phyloP scores from a whole-genome alignment of 2,329 filamentous ascomycete species.

The Teratosphaeria pseudoeucalypti region DNA sequence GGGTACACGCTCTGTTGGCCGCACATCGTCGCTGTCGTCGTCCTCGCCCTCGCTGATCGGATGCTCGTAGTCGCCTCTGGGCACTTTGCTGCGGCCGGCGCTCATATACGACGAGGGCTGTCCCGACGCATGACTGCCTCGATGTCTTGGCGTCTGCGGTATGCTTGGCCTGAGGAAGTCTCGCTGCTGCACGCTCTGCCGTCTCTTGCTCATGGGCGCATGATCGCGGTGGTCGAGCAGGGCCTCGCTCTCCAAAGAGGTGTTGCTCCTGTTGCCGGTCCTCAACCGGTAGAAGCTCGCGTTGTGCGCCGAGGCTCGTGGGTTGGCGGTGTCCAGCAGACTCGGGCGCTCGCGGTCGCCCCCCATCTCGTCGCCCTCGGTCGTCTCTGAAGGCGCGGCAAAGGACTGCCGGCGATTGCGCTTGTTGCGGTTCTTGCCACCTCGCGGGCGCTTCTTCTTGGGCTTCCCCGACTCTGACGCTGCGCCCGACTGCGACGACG shows the following conservation, averaged over 20 bases:
- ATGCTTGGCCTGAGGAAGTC: constrained; percentile 16
- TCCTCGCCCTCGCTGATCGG: constrained; percentile 34
- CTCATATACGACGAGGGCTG: constrained; percentile 1
- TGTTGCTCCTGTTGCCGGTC: constrained; percentile 57
- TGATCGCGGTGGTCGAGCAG: constrained; percentile 70
- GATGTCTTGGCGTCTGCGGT: constrained; percentile 15
- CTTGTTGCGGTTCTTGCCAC: constrained; percentile 5
- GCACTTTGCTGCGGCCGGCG: neutral
- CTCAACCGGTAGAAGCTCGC: constrained; percentile 45
- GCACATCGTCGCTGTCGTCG: constrained; percentile 35
- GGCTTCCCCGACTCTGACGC: neutral
- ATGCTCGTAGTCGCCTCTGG: neutral
- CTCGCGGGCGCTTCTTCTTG: constrained; percentile 5
- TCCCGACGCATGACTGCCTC: constrained; percentile 10
- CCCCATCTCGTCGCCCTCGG: constrained; percentile 31
- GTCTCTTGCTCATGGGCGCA: constrained; percentile 29
- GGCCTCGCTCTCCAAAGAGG: constrained; percentile 80
- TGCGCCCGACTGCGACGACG: neutral
- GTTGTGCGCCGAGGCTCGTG: constrained; percentile 27
- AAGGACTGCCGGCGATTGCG: constrained; percentile 60
- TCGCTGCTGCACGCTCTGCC: constrained; percentile 32
- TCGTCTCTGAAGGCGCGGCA: constrained; percentile 47
- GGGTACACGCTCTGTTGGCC: constrained; percentile 44
- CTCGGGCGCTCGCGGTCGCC: constrained; percentile 25
- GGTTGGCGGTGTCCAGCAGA: constrained; percentile 25